Evolutionary conservation across 2,329 filamentous ascomycete genomes (phyloP).

Genomic region (Nothopassalora personata): DNA sequence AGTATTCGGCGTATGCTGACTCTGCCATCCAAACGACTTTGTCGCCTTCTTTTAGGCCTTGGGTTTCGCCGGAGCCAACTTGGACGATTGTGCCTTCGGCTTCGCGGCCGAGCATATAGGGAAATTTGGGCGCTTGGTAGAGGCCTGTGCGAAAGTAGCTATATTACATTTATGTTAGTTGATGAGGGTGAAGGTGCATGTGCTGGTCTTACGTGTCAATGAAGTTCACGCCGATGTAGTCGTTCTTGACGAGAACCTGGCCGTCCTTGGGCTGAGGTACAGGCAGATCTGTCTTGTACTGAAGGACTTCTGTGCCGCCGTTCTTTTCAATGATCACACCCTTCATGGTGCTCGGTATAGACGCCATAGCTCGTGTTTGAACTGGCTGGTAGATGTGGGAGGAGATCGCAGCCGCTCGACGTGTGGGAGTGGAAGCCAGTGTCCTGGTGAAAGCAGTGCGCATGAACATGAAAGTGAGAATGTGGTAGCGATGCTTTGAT

Average conservation of each 20-base stretch:
- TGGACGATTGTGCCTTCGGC: constrained; percentile 66
- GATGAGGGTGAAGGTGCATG: background rate
- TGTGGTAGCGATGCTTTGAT: background rate
- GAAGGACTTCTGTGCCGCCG: constrained; percentile 65
- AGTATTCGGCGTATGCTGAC: constrained; percentile 56
- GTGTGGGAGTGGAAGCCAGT: constrained; percentile 16
- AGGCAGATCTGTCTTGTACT: constrained; percentile 65
- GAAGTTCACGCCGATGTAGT: constrained; percentile 75
- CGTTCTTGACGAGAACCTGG: constrained; percentile 75
- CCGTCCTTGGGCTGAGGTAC: constrained; percentile 64
- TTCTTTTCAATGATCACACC: constrained; percentile 67
- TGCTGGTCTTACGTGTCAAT: constrained; percentile 64
- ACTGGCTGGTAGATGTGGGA: constrained; percentile 15
- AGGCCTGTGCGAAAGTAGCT: constrained; percentile 82
- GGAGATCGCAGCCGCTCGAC: constrained; percentile 24
- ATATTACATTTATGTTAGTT: background rate
- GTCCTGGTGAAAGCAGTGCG: constrained; percentile 11
- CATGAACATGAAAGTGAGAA: constrained; percentile 16
- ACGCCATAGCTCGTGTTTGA: constrained; percentile 36
- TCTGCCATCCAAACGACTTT: constrained; percentile 64
- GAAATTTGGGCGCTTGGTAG: constrained; percentile 63
- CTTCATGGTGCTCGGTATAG: constrained; percentile 63
- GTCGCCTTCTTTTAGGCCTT: constrained; percentile 59
- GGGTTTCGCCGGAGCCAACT: constrained; percentile 48
- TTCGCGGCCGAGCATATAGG: constrained; percentile 75